phyloP scores from a whole-genome alignment of 1,284 basidiomycete genomes.

The Inonotus obliquus region DNA sequence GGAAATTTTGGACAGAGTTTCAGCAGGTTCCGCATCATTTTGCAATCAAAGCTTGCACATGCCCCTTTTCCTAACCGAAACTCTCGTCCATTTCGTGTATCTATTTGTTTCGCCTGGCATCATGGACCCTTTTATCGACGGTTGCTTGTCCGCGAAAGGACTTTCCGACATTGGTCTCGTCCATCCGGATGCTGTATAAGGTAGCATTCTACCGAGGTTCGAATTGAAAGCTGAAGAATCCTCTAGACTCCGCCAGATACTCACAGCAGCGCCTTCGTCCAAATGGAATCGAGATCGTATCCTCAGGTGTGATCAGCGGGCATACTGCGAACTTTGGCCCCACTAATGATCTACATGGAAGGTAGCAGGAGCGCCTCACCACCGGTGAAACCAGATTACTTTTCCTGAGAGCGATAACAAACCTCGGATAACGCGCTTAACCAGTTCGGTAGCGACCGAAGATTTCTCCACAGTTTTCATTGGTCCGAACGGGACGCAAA shows the following conservation, averaged over 20 bases:
- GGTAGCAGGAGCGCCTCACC: not conserved
- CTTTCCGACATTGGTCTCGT: not conserved
- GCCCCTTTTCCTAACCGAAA: slow-evolving; percentile 2
- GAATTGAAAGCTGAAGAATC: not conserved
- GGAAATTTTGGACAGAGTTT: not conserved
- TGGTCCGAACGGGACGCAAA: too few species aligned
- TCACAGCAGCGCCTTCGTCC: not conserved
- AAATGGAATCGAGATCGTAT: not conserved
- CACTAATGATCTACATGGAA: not conserved
- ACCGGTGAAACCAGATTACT: not conserved
- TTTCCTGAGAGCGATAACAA: too few species aligned
- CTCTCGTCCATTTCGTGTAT: not conserved
- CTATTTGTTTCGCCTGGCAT: not conserved
- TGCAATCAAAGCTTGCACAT: slow-evolving; percentile 5
- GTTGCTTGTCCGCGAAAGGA: not conserved
- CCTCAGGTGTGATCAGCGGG: not conserved
- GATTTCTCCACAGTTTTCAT: too few species aligned
- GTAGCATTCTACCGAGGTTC: not conserved
- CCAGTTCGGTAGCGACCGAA: too few species aligned
- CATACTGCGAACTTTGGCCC: not conserved
- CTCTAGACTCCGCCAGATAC: not conserved
- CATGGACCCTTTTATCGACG: not conserved
- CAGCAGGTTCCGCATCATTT: not conserved
- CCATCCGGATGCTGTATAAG: not conserved
- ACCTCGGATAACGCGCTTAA: too few species aligned